Percentiles rank a stretch among this genome's conserved stretches.
These are phyloP conservation scores for Chloranthus sessilifolius DNA, from an alignment of 164 flowering plant species.

Conservation along the genomic window DNA sequence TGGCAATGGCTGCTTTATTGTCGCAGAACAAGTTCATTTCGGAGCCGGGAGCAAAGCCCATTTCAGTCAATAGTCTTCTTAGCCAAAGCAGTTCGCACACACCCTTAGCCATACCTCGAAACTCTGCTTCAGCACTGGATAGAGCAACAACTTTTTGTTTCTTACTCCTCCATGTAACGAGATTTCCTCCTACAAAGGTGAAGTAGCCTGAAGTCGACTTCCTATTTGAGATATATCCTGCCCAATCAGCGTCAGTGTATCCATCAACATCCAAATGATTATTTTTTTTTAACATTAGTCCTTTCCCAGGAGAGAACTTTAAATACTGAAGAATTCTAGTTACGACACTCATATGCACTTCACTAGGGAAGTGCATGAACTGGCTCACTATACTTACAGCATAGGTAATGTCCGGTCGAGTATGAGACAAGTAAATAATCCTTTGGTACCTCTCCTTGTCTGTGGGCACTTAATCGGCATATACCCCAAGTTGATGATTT, in stretches of 20 bases:
- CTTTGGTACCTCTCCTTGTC: neutral
- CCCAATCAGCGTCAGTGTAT: no score
- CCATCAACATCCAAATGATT: neutral
- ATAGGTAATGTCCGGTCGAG: neutral
- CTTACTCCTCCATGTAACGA: conserved; percentile 6
- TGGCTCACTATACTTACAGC: conserved; percentile 1
- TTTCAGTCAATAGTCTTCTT: neutral
- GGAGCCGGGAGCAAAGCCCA: no score
- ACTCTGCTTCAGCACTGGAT: neutral
- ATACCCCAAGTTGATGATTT: neutral
- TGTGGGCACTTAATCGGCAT: neutral
- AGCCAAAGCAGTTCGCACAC: neutral
- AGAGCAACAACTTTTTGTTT: neutral
- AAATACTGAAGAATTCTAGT: neutral
- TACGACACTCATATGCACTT: conserved; percentile 2
- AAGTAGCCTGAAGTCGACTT: no score
- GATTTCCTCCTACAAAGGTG: neutral
- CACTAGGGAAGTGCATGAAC: conserved; percentile 5
- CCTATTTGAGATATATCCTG: no score
- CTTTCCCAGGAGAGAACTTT: conserved; percentile 2
- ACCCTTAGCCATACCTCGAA: neutral
- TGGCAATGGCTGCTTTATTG: no score
- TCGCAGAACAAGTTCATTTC: no score
- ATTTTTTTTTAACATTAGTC: neutral
- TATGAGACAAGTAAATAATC: neutral